Evolutionary conservation across 129 eudicot genomes (phyloP).

Genomic region (Centaurea solstitialis): DNA sequence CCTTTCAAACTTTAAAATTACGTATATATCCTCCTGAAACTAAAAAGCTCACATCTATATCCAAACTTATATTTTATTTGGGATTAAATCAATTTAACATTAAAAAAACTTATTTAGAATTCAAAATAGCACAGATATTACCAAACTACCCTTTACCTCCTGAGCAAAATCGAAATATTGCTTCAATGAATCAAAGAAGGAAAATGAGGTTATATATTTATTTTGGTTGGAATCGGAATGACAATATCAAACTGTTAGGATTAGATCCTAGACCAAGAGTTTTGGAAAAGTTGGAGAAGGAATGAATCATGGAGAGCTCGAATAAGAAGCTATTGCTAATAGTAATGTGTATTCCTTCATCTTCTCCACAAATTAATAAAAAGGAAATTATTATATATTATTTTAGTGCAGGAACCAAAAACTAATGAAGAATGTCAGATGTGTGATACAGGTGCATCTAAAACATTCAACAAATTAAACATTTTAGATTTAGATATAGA

Average conservation of each 20-base stretch:
- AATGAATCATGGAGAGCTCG: background rate
- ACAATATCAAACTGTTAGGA: background rate
- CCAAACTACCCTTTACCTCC: too few relatives aligned
- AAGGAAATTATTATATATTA: background rate
- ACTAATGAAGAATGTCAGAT: conserved; percentile 46
- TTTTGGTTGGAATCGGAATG: background rate
- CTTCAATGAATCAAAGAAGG: too few relatives aligned
- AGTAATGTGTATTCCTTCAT: background rate
- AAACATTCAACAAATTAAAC: conserved; percentile 54
- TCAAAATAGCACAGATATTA: too few relatives aligned
- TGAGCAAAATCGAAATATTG: too few relatives aligned
- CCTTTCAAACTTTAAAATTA: too few relatives aligned
- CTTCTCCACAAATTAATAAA: background rate
- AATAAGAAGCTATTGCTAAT: background rate
- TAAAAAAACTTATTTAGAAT: too few relatives aligned
- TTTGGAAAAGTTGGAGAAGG: background rate
- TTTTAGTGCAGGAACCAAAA: background rate
- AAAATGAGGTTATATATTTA: background rate
- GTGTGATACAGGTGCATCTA: conserved; percentile 59
- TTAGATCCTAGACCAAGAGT: conserved; percentile 1
- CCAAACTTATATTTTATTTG: too few relatives aligned
- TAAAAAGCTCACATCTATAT: too few relatives aligned
- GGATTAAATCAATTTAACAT: too few relatives aligned
- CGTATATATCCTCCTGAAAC: too few relatives aligned
- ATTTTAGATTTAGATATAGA: too few relatives aligned